Evolutionary conservation across 1,284 basidiomycete genomes (phyloP), one percentile per base, ranked within the genome.

Genomic region (Grifola frondosa): DNA sequence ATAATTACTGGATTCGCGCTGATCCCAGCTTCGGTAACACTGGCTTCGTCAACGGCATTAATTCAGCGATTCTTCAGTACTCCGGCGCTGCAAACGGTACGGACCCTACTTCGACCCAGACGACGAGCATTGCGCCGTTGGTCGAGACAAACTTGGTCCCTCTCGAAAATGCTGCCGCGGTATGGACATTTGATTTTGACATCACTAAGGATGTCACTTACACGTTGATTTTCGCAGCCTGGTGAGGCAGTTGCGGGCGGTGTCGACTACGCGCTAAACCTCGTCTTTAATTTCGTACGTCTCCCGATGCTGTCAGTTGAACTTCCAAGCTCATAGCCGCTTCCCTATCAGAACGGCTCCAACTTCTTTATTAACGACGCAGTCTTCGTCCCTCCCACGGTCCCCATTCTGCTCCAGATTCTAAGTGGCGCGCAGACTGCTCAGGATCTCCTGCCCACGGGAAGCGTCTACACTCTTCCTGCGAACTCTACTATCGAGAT

Each of bases 51-150:
- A 65, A 63, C 11, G 72, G 71, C 6, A 58, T 71, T 34, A 78
- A 58, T 45, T 58, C 56, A 1, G 56, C 56, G 15, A 58, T 58
- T 44, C 46, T 58, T 9, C 56, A 54, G 31, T 58, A 58, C 37
- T 40, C 38, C 23, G 54, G 74, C 5, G 80, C 80, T 5, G 54
- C 57, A 0, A 48, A 42, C 1, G 37, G 37, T 13, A 75, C 80
- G 21, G 79, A 75, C 0, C 69, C 61, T 5, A 68, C 68, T 6
- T 62, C 52, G 3, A 36, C 35, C 12, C 50, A 64, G 11, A 55
- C 52, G 3, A 52, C 38, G 21, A 53, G 50, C 38, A 44, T 44
- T 3, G 43, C 44, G n/a, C 45, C 50, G 2, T 56, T 69, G 8
- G 44, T 44, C n/a, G 64, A 69, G 48, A 49, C 57, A 10, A 44